phyloP scores from a whole-genome alignment of 345 rosid genomes.

The Salix exigua region DNA sequence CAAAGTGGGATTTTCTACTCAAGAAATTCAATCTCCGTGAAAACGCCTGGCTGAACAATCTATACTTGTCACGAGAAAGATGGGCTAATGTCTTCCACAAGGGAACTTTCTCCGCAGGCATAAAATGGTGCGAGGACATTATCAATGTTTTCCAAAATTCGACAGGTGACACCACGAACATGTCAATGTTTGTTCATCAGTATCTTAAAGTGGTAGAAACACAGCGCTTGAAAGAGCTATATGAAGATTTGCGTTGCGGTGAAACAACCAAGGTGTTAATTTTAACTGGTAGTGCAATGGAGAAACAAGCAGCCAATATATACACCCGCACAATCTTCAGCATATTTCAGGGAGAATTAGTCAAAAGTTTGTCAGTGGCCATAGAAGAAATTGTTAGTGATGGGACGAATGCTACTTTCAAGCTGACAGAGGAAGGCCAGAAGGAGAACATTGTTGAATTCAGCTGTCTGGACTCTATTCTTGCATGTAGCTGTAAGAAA shows the following conservation, averaged over 20 bases:
- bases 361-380: neutral
- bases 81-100: conserved; percentile 9
- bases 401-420: conserved; percentile 3
- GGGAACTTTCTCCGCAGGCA: conserved; percentile 11
- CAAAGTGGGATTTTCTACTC: conserved; percentile 7
- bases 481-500: conserved; percentile 22
- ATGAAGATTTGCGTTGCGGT: conserved; percentile 14
- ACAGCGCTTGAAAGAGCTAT: conserved; percentile 5
- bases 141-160: neutral
- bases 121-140: neutral
- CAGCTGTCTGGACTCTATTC: neutral
- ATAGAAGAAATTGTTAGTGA: neutral
- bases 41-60: conserved; percentile 16
- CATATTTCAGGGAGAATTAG: conserved; percentile 12
- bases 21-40: neutral
- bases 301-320: conserved; percentile 15
- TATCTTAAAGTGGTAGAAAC: conserved; percentile 7
- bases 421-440: neutral
- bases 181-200: conserved; percentile 5
- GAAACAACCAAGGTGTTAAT: neutral
- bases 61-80: neutral
- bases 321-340: conserved; percentile 15
- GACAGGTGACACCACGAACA: neutral
- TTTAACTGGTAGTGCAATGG: neutral
- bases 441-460: conserved; percentile 14